Base-by-base conservation (phyloP, 805 yeast species). In the Yarrowia alimentaria region DNA sequence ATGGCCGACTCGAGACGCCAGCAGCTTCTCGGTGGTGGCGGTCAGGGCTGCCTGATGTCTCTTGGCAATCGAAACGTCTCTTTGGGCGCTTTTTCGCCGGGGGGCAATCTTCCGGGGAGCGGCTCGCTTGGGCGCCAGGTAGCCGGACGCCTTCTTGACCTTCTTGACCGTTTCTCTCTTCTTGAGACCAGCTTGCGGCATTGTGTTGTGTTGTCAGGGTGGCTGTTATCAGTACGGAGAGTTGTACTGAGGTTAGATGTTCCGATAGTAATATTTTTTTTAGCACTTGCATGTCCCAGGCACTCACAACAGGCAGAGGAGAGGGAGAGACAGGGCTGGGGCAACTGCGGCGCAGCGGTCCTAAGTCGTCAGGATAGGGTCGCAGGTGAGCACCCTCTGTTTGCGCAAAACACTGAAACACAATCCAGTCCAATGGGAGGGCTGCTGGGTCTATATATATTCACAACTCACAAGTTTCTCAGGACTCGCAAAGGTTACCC, bases 1-100 rank as follows among this genome's bases (percentile, higher is more conserved):
- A 66, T 91, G 98, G 19, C 99, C 99, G 6, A 91, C 97, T 64
- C 91, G 77, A 52, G 94, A 75, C 1, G 97, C 82, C 58, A 91
- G 79, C 53, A 88, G 73, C 68, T 80, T 88, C 68, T 91, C 99
- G 3, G 98, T 91, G 32, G 78, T 72, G 3, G 78, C 62, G 42
- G 68, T 72, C 64, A 71, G 78, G 58, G 73, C 77, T 3, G 78
- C 75, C 30, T 72, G 65, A 61, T 79, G 85, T 31, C 74, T 71
- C 64, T 81, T 83, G 45, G 75, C 70, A 53, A 84, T 68, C 58
- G 79, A 79, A 53, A 75, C 73, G 56, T 80, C 69, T 53, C 74
- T 76, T 32, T 73, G 71, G 6, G 73, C 67, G 14, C 72, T 70
- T 30, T 74, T 69, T 62, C 81, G 85, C 64, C 79, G 82, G 4